phyloP scores from a whole-genome alignment of 116 monocot genomes.

The Posidonia oceanica region DNA sequence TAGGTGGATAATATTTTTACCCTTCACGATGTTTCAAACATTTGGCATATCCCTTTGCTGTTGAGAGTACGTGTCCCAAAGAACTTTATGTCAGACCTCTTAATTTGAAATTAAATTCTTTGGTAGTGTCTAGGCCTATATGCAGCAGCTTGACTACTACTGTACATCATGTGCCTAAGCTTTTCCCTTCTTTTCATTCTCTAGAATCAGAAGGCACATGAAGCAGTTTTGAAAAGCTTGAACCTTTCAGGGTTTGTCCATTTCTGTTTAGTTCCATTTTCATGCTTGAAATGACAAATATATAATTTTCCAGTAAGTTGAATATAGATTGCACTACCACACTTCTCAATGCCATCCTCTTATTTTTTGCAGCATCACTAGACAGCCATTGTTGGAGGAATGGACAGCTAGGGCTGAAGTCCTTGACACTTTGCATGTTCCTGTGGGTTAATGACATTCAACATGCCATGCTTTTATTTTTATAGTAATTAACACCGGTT shows the following conservation, averaged over 20 bases:
- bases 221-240: constrained; percentile 65
- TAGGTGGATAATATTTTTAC: constrained; percentile 67
- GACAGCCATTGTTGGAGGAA: constrained; percentile 43
- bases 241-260: constrained; percentile 59
- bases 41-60: constrained; percentile 94
- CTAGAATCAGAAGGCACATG: constrained; percentile 91
- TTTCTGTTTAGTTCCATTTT: constrained; percentile 24
- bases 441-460: constrained; percentile 34
- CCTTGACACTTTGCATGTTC: constrained; percentile 49
- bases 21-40: constrained; percentile 90
- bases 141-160: neutral
- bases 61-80: constrained; percentile 45
- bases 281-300: neutral
- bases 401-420: constrained; percentile 62
- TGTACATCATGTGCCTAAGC: neutral
- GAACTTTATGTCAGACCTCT: neutral
- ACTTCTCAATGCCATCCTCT: too few species aligned
- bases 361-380: constrained; percentile 20
- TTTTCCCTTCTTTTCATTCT: constrained; percentile 2
- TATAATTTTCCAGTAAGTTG: neutral
- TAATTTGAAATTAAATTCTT: too few species aligned
- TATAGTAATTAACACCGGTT: neutral
- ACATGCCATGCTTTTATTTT: neutral
- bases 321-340: too few species aligned
- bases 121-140: too few species aligned